phyloP scores from a whole-genome alignment of 176 grass and related monocot species.

The Oryza meyeriana region DNA sequence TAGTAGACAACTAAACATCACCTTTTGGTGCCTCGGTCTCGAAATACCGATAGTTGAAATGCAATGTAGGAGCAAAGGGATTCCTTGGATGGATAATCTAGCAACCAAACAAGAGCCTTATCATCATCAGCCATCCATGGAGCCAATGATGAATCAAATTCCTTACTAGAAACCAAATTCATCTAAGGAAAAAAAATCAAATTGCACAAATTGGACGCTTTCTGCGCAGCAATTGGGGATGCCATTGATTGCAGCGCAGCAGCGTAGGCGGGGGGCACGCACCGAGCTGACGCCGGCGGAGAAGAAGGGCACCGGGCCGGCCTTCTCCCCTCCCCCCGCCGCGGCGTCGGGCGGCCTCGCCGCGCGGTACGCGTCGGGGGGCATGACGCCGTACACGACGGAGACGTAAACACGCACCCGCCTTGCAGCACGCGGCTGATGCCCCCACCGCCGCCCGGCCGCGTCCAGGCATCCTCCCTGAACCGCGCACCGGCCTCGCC shows the following conservation, averaged over 20 bases:
- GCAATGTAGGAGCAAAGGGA: constrained; percentile 85
- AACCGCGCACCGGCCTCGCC: not conserved
- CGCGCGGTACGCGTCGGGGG: constrained; percentile 61
- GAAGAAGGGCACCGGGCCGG: constrained; percentile 56
- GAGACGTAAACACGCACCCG: constrained; percentile 58
- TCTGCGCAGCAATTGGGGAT: not conserved
- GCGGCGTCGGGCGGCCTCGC: constrained; percentile 40
- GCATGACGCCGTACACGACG: constrained; percentile 65
- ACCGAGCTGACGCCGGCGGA: constrained; percentile 65
- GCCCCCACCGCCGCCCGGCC: no score
- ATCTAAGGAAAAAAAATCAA: no score
- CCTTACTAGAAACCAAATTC: no score
- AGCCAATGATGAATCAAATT: not conserved
- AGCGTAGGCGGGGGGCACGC: not conserved
- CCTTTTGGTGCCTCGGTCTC: constrained; percentile 81
- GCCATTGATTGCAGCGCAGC: not conserved
- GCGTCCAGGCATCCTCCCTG: no score
- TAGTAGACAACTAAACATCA: constrained; percentile 37
- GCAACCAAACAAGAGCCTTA: not conserved
- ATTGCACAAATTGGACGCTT: no score
- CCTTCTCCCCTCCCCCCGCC: constrained; percentile 29
- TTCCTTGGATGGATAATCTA: constrained; percentile 86
- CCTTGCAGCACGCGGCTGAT: constrained; percentile 44
- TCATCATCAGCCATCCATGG: not conserved
- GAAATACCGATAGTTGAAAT: constrained; percentile 98